Evolutionary conservation across 2,329 filamentous ascomycete genomes (phyloP).

Genomic region (Alternaria ventricosa): DNA sequence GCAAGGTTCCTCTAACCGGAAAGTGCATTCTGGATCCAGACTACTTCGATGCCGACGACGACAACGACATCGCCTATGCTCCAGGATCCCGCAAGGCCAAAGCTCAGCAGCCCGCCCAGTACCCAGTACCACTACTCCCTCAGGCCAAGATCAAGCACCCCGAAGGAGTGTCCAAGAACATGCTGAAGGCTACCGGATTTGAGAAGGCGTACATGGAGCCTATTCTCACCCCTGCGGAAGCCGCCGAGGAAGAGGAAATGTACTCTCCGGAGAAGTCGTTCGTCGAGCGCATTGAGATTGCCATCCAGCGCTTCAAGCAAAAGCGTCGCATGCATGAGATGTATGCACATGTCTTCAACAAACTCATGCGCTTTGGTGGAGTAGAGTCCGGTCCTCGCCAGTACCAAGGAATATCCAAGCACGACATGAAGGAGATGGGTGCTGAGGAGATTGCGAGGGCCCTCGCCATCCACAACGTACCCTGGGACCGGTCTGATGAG

Average conservation of each 20-base stretch:
- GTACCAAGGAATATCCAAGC: slow-evolving; percentile 68
- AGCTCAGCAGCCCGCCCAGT: slow-evolving; percentile 27
- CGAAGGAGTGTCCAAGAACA: slow-evolving; percentile 50
- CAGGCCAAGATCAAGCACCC: slow-evolving; percentile 39
- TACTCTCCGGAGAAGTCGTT: slow-evolving; percentile 64
- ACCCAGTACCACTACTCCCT: slow-evolving; percentile 31
- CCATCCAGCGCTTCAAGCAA: slow-evolving; percentile 79
- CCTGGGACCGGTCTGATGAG: slow-evolving; percentile 55
- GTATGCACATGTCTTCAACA: slow-evolving; percentile 71
- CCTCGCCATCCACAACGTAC: slow-evolving; percentile 67
- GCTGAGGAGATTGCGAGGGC: slow-evolving; percentile 69
- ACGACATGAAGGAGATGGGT: slow-evolving; percentile 68
- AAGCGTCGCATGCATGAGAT: slow-evolving; percentile 75
- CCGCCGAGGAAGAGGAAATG: slow-evolving; percentile 68
- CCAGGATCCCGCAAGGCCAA: slow-evolving; percentile 16
- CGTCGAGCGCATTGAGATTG: slow-evolving; percentile 78
- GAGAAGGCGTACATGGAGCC: slow-evolving; percentile 80
- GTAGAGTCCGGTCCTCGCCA: slow-evolving; percentile 68
- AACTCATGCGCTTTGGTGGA: slow-evolving; percentile 84
- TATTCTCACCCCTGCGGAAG: slow-evolving; percentile 75
- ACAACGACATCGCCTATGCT: slow-evolving; percentile 41
- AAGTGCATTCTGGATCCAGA: slow-evolving; percentile 38
- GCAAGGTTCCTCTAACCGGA: slow-evolving; percentile 49
- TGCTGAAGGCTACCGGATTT: slow-evolving; percentile 55
- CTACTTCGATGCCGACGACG: slow-evolving; percentile 29